Conservation (phyloP, 2,329 filamentous ascomycete species). For the Ophiostoma tasmaniense region DNA sequence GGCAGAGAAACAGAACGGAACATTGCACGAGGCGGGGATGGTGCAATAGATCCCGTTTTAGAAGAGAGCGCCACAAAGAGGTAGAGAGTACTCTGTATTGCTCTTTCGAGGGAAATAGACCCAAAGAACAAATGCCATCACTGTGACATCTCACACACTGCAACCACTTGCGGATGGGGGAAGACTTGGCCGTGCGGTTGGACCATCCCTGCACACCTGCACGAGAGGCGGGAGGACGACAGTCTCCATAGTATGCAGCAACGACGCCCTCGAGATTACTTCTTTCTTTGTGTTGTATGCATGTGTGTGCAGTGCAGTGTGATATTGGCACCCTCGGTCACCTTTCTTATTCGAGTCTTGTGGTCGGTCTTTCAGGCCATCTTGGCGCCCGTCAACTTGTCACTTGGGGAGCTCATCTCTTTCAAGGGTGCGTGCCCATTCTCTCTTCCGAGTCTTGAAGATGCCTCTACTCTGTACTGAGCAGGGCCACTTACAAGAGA, state of each 20-base stretch:
- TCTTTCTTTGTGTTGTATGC: not conserved
- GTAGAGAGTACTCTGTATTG: too few relatives aligned
- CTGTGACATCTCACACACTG: not conserved
- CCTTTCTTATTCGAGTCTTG: not conserved
- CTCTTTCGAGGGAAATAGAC: not conserved
- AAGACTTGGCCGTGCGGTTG: not conserved
- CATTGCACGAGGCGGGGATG: not conserved
- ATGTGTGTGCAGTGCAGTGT: not conserved
- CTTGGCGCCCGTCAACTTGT: not conserved
- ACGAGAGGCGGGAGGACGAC: conserved; percentile 9
- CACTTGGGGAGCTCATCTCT: not conserved
- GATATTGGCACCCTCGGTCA: not conserved
- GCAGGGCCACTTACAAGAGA: not conserved
- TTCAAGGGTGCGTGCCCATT: not conserved
- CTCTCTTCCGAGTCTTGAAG: not conserved
- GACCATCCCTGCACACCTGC: conserved; percentile 7
- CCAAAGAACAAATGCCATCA: not conserved
- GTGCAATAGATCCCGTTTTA: not conserved
- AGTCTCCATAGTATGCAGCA: conserved; percentile 9
- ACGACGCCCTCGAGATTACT: not conserved
- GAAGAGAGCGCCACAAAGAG: not conserved
- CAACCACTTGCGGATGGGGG: not conserved
- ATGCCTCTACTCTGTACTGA: not conserved
- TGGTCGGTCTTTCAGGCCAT: not conserved
- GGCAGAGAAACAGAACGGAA: not conserved